phyloP scores from a whole-genome alignment of 768 basidiomycete species.

The Butyriboletus loyo region DNA sequence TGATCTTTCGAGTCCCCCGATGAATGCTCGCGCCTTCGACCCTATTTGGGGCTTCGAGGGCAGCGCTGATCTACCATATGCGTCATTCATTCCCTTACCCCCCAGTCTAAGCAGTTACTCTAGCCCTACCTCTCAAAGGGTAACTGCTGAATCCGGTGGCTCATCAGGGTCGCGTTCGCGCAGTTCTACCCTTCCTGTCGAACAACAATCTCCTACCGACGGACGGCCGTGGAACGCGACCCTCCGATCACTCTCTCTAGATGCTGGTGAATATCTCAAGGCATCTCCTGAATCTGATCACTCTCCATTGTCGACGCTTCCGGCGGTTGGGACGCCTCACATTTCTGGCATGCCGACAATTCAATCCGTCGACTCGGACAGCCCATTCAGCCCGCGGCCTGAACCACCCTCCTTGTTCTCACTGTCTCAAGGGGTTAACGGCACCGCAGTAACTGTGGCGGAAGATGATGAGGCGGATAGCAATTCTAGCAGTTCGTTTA shows the following conservation, averaged over 20 bases:
- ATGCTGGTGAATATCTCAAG: conserved; percentile 5
- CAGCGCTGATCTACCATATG: conserved; percentile 17
- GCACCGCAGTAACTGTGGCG: not conserved
- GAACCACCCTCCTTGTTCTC: conserved; percentile 18
- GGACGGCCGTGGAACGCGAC: conserved; percentile 11
- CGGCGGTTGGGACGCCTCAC: conserved; percentile 30
- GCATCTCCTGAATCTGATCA: conserved; percentile 23
- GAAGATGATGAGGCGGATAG: conserved; percentile 15
- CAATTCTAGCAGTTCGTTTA: conserved; percentile 22
- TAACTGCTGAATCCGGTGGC: conserved; percentile 9
- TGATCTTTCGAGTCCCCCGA: conserved; percentile 5
- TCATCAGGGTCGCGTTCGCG: conserved; percentile 25
- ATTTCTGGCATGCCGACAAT: conserved; percentile 12
- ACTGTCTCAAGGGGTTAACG: conserved; percentile 17
- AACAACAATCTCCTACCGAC: conserved; percentile 25
- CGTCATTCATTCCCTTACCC: conserved; percentile 31
- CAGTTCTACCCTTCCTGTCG: conserved; percentile 30
- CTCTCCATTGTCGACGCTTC: conserved; percentile 31
- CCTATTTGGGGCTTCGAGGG: conserved; percentile 24
- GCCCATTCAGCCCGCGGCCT: conserved; percentile 31
- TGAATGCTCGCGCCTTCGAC: conserved; percentile 15
- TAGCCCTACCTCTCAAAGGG: conserved; percentile 29
- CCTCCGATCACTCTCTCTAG: conserved; percentile 9
- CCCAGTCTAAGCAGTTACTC: conserved; percentile 30
- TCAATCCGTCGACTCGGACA: conserved; percentile 13